phyloP scores from a whole-genome alignment of 2,329 filamentous ascomycete genomes.

The Volutella citrinella region DNA sequence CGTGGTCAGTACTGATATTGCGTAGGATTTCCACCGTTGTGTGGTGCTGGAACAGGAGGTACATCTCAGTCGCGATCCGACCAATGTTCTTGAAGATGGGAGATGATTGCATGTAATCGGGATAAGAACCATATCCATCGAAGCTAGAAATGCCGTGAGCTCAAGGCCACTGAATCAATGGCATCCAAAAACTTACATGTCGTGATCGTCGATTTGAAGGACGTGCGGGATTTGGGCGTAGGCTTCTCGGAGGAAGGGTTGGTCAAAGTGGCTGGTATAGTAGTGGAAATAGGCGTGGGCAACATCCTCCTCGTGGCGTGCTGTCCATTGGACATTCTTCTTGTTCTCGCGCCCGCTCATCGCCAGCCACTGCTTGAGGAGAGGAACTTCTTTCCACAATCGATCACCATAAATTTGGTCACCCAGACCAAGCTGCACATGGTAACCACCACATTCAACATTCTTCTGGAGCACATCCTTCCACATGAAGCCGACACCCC shows the following conservation, averaged over 20 bases:
- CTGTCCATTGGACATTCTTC: conserved; percentile 88
- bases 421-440: conserved; percentile 86
- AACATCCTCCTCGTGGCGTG: conserved; percentile 92
- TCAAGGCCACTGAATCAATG: neutral
- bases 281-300: conserved; percentile 98
- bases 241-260: conserved; percentile 88
- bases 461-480: conserved; percentile 98
- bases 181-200: conserved; percentile 69
- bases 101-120: conserved; percentile 96
- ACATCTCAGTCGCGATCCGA: conserved; percentile 94
- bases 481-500: conserved; percentile 95
- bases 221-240: conserved; percentile 97
- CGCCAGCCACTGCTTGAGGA: conserved; percentile 91
- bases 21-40: conserved; percentile 91
- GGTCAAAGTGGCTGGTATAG: conserved; percentile 97
- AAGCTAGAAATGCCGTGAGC: conserved; percentile 56
- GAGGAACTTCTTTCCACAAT: conserved; percentile 92
- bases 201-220: conserved; percentile 91
- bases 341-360: conserved; percentile 92
- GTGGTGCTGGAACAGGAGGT: conserved; percentile 96
- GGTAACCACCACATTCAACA: conserved; percentile 91
- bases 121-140: conserved; percentile 95
- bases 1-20: conserved; percentile 81
- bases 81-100: conserved; percentile 99
- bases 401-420: conserved; percentile 95